These are phyloP conservation scores for Ustanciosporium gigantosporum DNA, from an alignment of 1,284 basidiomycete genomes.

Conservation along the genomic window DNA sequence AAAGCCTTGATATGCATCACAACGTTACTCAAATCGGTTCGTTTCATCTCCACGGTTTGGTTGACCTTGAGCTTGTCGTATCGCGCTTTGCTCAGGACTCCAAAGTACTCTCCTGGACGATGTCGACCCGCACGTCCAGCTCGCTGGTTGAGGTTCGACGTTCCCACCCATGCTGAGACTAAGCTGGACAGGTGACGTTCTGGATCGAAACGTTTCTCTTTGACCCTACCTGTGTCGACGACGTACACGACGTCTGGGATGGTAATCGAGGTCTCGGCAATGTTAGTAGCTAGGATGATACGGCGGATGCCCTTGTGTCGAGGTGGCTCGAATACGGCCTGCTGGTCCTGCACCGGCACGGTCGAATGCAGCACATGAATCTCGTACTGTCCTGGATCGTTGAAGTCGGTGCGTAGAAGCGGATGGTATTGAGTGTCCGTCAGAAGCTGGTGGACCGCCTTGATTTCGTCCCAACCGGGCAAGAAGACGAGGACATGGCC, in stretches of 20 bases:
- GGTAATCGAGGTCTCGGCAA: conserved; percentile 84
- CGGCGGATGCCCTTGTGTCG: conserved; percentile 68
- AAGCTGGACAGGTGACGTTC: conserved; percentile 82
- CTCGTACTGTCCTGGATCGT: conserved; percentile 65
- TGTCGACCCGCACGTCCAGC: conserved; percentile 93
- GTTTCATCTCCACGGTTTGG: conserved; percentile 94
- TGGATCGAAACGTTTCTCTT: conserved; percentile 92
- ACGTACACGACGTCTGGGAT: conserved; percentile 97
- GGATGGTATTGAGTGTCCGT: conserved; percentile 64
- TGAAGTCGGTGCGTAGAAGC: conserved; percentile 60
- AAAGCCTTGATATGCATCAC: conserved; percentile 91
- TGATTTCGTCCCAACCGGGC: conserved; percentile 91
- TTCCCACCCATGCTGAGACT: conserved; percentile 86
- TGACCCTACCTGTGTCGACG: conserved; percentile 84
- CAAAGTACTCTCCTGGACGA: conserved; percentile 87
- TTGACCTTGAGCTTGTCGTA: conserved; percentile 74
- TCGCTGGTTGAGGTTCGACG: conserved; percentile 89
- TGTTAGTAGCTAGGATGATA: conserved; percentile 89
- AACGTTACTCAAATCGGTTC: conserved; percentile 63
- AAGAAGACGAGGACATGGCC: conserved; percentile 91
- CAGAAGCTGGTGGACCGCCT: conserved; percentile 74
- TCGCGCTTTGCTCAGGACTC: conserved; percentile 74
- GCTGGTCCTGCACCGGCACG: conserved; percentile 86
- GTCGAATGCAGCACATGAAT: conserved; percentile 91
- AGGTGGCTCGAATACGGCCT: conserved; percentile 73